Conservation (phyloP, 2,329 filamentous ascomycete genomes). For the Stromatinia cepivora region DNA sequence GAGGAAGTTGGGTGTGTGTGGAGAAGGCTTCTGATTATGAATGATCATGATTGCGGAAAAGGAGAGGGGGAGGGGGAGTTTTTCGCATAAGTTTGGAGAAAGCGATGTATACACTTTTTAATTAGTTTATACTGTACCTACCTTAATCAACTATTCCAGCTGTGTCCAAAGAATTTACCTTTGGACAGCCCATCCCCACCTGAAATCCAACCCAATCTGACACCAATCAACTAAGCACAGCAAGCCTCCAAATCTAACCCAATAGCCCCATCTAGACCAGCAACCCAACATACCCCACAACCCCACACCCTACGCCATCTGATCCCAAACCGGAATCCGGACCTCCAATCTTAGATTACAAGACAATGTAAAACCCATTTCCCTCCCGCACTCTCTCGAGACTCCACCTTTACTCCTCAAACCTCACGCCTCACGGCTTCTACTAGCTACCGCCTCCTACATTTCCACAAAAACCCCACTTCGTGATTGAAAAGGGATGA, state of each 20-base stretch:
- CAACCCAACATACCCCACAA: conserved; percentile 10
- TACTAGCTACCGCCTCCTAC: not conserved
- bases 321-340: not conserved
- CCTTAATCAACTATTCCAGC: not conserved
- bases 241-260: not conserved
- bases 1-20: conserved; percentile 2
- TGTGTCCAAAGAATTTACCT: not conserved
- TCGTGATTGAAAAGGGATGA: not conserved
- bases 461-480: conserved; percentile 18
- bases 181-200: not conserved
- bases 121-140: not conserved
- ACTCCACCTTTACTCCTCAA: not conserved
- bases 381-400: not conserved
- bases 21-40: not conserved
- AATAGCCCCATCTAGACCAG: not conserved
- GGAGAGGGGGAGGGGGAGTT: not conserved
- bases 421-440: not conserved
- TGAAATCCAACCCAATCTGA: not conserved
- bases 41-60: too few relatives aligned
- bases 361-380: not conserved
- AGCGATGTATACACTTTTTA: not conserved
- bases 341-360: not conserved
- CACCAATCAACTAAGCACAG: not conserved
- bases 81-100: not conserved
- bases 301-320: conserved; percentile 1